These are phyloP conservation scores for Cronartium quercuum DNA, from an alignment of 1,284 basidiomycete genomes.

Conservation along the genomic window DNA sequence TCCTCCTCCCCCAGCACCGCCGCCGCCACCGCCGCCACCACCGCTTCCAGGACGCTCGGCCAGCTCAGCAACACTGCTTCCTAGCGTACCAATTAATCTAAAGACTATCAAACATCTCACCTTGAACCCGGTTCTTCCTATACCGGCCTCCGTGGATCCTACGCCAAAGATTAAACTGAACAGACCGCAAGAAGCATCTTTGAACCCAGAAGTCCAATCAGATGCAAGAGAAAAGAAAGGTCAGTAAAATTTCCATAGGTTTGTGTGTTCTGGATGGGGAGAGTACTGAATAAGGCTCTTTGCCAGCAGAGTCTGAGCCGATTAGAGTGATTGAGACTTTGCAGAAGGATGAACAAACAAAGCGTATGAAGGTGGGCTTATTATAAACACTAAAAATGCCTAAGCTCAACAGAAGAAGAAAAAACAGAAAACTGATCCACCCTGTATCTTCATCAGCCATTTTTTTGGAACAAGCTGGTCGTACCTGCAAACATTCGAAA, in stretches of 20 bases:
- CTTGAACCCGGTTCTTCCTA: slow-evolving; percentile 24
- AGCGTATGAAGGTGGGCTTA: background rate
- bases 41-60: slow-evolving; percentile 36
- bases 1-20: slow-evolving; percentile 36
- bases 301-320: too few species aligned
- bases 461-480: slow-evolving; percentile 78
- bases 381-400: background rate
- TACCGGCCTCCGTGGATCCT: slow-evolving; percentile 35
- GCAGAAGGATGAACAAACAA: background rate
- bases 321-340: too few species aligned
- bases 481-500: slow-evolving; percentile 51
- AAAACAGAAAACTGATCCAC: background rate
- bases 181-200: background rate
- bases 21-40: slow-evolving; percentile 40
- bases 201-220: slow-evolving; percentile 53
- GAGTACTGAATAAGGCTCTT: background rate
- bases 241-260: background rate
- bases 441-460: slow-evolving; percentile 54
- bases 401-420: background rate
- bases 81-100: slow-evolving; percentile 27
- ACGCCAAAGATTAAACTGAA: slow-evolving; percentile 9
- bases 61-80: slow-evolving; percentile 39
- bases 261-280: background rate
- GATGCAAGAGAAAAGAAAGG: slow-evolving; percentile 56
- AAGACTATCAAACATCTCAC: slow-evolving; percentile 3